These are phyloP conservation scores for Ceratocystis alfenasii DNA, from an alignment of 2,329 filamentous ascomycete species.

Conservation along the genomic window DNA sequence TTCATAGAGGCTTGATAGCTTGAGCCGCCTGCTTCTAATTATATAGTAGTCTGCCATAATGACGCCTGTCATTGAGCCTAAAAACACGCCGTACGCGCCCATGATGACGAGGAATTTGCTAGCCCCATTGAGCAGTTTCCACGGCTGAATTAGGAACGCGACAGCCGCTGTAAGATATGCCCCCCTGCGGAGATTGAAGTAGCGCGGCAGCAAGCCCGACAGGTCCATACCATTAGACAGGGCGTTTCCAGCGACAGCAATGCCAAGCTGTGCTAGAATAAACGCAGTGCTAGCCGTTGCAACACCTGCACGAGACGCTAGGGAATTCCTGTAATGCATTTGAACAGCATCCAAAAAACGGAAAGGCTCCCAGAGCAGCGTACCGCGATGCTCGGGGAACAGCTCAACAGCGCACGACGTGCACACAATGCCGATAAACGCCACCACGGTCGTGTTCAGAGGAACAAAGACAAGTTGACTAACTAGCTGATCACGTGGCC, in stretches of 20 bases:
- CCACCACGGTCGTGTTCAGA: slow-evolving; percentile 29
- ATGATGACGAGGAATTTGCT: slow-evolving; percentile 28
- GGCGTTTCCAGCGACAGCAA: slow-evolving; percentile 21
- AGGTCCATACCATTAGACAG: slow-evolving; percentile 22
- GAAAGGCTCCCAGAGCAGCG: slow-evolving; percentile 35
- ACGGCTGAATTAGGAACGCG: slow-evolving; percentile 23
- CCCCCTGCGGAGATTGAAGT: slow-evolving; percentile 22
- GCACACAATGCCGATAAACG: slow-evolving; percentile 31
- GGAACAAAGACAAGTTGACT: slow-evolving; percentile 34
- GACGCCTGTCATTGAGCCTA: slow-evolving; percentile 33
- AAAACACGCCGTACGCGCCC: slow-evolving; percentile 29
- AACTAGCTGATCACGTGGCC: slow-evolving; percentile 24
- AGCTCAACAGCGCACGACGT: slow-evolving; percentile 34
- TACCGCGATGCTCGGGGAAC: slow-evolving; percentile 33
- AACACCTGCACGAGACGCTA: slow-evolving; percentile 25
- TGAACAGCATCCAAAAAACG: slow-evolving; percentile 37
- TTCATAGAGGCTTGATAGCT: slow-evolving; percentile 34
- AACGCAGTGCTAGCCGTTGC: slow-evolving; percentile 29
- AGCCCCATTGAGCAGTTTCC: slow-evolving; percentile 29
- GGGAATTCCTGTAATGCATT: slow-evolving; percentile 27
- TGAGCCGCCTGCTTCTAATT: slow-evolving; percentile 30
- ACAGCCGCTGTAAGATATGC: slow-evolving; percentile 17
- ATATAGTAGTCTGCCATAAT: slow-evolving; percentile 33
- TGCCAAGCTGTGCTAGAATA: slow-evolving; percentile 34
- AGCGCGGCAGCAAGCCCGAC: slow-evolving; percentile 20